Conservation (phyloP, 768 basidiomycete species). For the Hericium coralloides region DNA sequence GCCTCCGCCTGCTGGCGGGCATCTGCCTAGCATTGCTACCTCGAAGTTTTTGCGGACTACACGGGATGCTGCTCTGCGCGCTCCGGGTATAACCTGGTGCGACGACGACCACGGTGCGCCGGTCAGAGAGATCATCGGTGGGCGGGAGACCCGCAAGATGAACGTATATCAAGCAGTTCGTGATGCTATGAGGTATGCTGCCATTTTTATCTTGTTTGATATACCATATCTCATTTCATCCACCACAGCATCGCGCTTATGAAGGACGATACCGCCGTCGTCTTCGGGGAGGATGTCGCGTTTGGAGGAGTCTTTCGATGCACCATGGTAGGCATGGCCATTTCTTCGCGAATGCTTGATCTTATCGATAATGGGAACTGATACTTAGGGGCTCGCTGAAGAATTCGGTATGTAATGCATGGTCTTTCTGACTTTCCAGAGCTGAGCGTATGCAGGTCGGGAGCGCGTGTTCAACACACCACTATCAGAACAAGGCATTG, state of each 20-base stretch:
- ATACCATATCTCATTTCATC: not conserved
- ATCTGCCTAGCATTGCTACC: conserved; percentile 61
- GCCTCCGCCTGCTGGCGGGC: conserved; percentile 74
- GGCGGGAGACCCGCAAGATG: conserved; percentile 89
- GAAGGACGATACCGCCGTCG: conserved; percentile 80
- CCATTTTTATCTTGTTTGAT: not conserved
- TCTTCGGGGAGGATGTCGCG: conserved; percentile 88
- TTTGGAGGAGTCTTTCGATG: conserved; percentile 95
- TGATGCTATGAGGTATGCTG: conserved; percentile 74
- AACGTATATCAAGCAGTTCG: conserved; percentile 90
- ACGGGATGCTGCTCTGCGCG: conserved; percentile 62
- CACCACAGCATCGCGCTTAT: conserved; percentile 59
- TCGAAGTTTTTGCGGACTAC: conserved; percentile 57
- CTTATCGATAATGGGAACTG: not conserved
- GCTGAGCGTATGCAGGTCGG: conserved; percentile 39
- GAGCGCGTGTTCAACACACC: conserved; percentile 97
- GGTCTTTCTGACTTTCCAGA: not conserved
- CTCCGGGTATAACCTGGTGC: conserved; percentile 63
- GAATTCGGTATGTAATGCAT: conserved; percentile 63
- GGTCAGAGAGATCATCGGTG: conserved; percentile 45
- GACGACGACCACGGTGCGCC: conserved; percentile 45
- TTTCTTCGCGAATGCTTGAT: not conserved
- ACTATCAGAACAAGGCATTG: conserved; percentile 87
- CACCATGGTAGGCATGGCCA: conserved; percentile 57
- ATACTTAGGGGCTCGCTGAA: conserved; percentile 70